A percentile compares a stretch with the other conserved stretches of the same genome.
phyloP scores from a whole-genome alignment of 1,284 basidiomycete genomes.

The Ustilago shanxiensis region DNA sequence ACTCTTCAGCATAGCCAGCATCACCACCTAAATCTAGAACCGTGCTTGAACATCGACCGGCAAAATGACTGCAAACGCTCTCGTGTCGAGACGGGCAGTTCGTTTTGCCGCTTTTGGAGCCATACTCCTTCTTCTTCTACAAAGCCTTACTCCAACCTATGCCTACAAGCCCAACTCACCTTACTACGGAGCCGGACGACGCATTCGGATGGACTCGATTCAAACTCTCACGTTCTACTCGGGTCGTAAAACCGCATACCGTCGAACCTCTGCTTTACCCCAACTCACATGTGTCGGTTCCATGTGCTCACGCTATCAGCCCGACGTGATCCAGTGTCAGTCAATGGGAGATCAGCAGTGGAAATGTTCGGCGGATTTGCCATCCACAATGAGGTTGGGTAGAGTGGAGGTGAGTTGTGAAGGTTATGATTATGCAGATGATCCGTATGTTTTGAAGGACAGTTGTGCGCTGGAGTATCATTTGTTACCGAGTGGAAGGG shows the following conservation, averaged over 20 bases:
- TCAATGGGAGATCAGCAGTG: constrained; percentile 77
- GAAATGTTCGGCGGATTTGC: constrained; percentile 88
- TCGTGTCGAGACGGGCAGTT: background rate
- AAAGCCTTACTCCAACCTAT: background rate
- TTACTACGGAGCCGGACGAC: constrained; percentile 37
- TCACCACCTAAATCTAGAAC: background rate
- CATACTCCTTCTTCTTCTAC: background rate
- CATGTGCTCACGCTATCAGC: constrained; percentile 80
- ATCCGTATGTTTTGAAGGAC: constrained; percentile 82
- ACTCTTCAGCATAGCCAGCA: too few species aligned
- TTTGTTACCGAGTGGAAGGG: constrained; percentile 37
- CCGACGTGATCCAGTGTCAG: constrained; percentile 86
- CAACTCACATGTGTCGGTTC: constrained; percentile 86
- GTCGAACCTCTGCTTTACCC: constrained; percentile 78
- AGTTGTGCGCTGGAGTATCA: constrained; percentile 52
- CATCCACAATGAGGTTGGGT: constrained; percentile 82
- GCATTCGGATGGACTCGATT: constrained; percentile 71
- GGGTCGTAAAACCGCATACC: constrained; percentile 76
- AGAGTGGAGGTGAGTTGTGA: constrained; percentile 87
- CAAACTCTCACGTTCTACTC: constrained; percentile 84
- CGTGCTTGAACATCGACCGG: background rate
- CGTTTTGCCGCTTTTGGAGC: background rate
- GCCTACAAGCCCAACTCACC: constrained; percentile 24
- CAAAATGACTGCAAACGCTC: background rate
- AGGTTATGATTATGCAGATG: constrained; percentile 84